Conservation (phyloP, 768 basidiomycete genomes). For the Naematelia encephala region DNA sequence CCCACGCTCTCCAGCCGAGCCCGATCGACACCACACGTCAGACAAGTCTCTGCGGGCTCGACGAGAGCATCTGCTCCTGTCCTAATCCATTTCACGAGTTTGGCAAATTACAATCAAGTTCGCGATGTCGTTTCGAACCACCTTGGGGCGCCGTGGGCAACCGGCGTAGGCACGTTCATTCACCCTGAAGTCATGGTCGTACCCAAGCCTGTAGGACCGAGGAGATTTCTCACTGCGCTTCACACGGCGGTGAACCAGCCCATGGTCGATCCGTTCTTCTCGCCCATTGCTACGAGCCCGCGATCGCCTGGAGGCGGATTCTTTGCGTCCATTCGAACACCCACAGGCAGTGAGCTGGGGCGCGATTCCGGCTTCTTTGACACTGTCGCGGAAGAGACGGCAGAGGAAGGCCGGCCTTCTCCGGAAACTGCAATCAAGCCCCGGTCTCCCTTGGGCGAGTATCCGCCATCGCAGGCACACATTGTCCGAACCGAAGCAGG, state of each 20-base stretch:
- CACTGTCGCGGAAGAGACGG: slow-evolving; percentile 25
- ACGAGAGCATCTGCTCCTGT: slow-evolving; percentile 48
- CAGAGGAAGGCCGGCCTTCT: slow-evolving; percentile 8
- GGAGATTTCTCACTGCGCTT: slow-evolving; percentile 84
- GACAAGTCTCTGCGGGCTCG: slow-evolving; percentile 51
- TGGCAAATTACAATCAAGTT: slow-evolving; percentile 80
- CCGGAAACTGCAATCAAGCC: neutral
- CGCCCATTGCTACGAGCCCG: slow-evolving; percentile 92
- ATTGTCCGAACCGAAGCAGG: slow-evolving; percentile 24
- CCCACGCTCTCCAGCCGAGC: slow-evolving; percentile 44
- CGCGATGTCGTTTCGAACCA: slow-evolving; percentile 78
- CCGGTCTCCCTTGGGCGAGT: slow-evolving; percentile 23
- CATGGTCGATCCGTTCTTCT: slow-evolving; percentile 81
- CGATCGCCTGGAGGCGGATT: slow-evolving; percentile 65
- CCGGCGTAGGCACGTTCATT: slow-evolving; percentile 20
- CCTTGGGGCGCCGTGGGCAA: slow-evolving; percentile 55
- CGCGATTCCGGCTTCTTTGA: slow-evolving; percentile 33
- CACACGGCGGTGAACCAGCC: slow-evolving; percentile 87
- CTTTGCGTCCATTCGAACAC: slow-evolving; percentile 44
- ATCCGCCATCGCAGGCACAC: slow-evolving; percentile 24
- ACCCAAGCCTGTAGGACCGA: slow-evolving; percentile 93
- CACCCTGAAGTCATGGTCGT: slow-evolving; percentile 92
- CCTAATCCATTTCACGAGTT: slow-evolving; percentile 85
- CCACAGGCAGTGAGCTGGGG: slow-evolving; percentile 13
- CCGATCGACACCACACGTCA: slow-evolving; percentile 75